Evolutionary conservation across 2,329 filamentous ascomycete genomes (phyloP), one percentile per base, ranked within the genome.

Genomic region (Neonectria ditissima): DNA sequence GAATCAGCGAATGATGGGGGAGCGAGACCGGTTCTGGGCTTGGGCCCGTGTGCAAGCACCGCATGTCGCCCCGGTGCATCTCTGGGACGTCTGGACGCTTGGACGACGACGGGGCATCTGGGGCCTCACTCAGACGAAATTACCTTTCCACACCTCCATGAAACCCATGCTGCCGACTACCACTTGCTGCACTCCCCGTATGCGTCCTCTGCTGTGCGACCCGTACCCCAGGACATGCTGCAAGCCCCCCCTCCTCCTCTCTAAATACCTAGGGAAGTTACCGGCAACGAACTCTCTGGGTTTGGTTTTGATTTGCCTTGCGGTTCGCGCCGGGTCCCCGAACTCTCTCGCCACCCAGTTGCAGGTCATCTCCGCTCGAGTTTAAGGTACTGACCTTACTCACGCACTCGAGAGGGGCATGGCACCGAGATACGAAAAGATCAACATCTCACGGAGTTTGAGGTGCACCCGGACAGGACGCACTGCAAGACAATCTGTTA

Each of bases 61-160:
- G 55, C 41, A 56, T 50, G 34, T 24, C 55, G 54, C 44, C 41
- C 50, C 39, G 41, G 8, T n/a, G 41, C 44, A 55, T 34, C 53
- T 26, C 41, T 34, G 47, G 50, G 45, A n/a, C 8, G 26, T 34
- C 28, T 30, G 45, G 26, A 30, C 45, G 10, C 22, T 14, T 45
- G 22, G 43, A 24, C 45, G 24, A 24, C 45, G 24, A 11, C 45
- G 16, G 45, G 26, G 20, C 24, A n/a, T 48, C 34, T 37, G 55
- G 30, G 26, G 39, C 20, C 32, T 41, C 47, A 54, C 58, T 11
- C 56, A 55, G 59, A 59, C 51, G 65, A 67, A 55, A 65, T 65
- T 62, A 32, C 48, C 59, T 37, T 37, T 30, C 26, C 39, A 30
- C 53, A 18, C 32, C 32, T 26, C 26, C 18, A 32, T 44, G 44